phyloP scores from a whole-genome alignment of 345 rosid genomes.

The Aquilaria sinensis region DNA sequence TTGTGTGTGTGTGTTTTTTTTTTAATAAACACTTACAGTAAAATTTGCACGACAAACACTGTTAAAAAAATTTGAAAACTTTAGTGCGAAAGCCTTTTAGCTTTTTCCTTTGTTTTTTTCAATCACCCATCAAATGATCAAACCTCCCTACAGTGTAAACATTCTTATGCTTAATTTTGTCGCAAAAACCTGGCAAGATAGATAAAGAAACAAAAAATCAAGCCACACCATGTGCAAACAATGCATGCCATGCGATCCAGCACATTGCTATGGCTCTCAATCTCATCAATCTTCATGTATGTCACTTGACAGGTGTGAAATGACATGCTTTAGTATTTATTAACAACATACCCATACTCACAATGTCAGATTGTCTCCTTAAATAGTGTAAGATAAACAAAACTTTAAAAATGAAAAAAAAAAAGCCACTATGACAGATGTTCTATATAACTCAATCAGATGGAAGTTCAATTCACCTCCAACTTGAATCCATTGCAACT shows the following conservation, averaged over 20 bases:
- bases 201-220: not conserved
- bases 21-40: too few species aligned
- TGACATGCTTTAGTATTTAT: conserved; percentile 8
- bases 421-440: not conserved
- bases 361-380: not conserved
- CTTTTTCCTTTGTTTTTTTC: too few species aligned
- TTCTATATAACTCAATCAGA: too few species aligned
- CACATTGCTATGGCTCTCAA: conserved; percentile 72
- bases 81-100: too few species aligned
- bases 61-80: too few species aligned
- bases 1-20: too few species aligned
- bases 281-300: conserved; percentile 59
- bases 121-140: too few species aligned
- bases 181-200: conserved; percentile 59
- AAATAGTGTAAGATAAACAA: too few species aligned
- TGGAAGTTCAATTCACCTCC: too few species aligned
- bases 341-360: conserved; percentile 1
- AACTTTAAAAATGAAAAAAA: not conserved
- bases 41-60: too few species aligned
- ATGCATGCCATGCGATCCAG: conserved; percentile 75
- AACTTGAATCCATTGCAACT: too few species aligned
- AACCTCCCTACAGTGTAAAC: conserved; percentile 35
- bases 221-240: not conserved
- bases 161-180: conserved; percentile 89
- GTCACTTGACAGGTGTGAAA: conserved; percentile 72